Conservation (phyloP, 345 rosid species). For the Eutrema yunnanense region DNA sequence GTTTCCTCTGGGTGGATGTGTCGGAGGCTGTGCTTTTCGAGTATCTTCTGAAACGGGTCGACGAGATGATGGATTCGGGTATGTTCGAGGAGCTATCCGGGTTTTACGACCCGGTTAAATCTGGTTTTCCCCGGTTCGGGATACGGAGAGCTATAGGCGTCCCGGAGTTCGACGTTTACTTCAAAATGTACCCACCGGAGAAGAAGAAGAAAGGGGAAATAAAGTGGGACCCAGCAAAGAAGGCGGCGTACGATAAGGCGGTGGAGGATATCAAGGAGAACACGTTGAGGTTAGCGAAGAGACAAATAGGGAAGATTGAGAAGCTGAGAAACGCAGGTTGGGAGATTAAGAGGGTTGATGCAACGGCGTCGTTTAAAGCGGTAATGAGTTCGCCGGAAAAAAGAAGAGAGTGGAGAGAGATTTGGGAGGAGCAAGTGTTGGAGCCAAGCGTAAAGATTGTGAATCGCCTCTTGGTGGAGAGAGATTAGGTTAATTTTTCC, state of each 20-base stretch:
- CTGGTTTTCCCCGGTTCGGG: slow-evolving; percentile 32
- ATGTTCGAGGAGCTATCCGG: slow-evolving; percentile 68
- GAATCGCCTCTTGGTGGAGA: slow-evolving; percentile 54
- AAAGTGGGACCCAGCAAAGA: slow-evolving; percentile 28
- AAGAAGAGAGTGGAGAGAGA: slow-evolving; percentile 40
- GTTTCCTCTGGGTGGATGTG: slow-evolving; percentile 83
- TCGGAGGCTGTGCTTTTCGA: slow-evolving; percentile 53
- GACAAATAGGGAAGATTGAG: slow-evolving; percentile 64
- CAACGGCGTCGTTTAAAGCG: slow-evolving; percentile 59
- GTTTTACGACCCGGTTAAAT: slow-evolving; percentile 37
- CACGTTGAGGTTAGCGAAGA: slow-evolving; percentile 72
- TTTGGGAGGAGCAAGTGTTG: slow-evolving; percentile 72
- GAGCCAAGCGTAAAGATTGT: slow-evolving; percentile 81
- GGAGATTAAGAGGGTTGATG: slow-evolving; percentile 70
- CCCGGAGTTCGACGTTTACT: slow-evolving; percentile 71
- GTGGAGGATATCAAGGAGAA: slow-evolving; percentile 67
- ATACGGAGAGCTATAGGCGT: slow-evolving; percentile 83
- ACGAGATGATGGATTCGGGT: slow-evolving; percentile 85
- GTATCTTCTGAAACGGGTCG: slow-evolving; percentile 63
- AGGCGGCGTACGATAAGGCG: slow-evolving; percentile 53
- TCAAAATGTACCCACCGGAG: slow-evolving; percentile 41
- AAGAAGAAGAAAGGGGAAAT: not conserved
- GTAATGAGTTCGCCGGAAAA: slow-evolving; percentile 9
- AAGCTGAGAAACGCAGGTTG: slow-evolving; percentile 56
- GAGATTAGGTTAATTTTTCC: slow-evolving; percentile 45